Conservation (phyloP, 202 grass and related monocot species). For the Sporobolus alterniflorus region DNA sequence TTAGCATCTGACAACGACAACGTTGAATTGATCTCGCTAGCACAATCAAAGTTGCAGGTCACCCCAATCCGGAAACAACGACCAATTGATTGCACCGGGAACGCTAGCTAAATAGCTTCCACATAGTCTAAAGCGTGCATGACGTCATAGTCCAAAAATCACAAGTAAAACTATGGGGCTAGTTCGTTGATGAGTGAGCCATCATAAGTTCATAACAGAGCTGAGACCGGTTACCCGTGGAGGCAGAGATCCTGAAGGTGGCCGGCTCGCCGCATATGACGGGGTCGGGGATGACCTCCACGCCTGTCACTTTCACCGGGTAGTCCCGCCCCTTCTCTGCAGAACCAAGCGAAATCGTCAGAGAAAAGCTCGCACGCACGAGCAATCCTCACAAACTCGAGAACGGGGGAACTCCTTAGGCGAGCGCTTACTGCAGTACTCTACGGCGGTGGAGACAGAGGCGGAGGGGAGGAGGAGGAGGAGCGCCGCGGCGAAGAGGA, state of each 20-base stretch:
- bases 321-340: constrained; percentile 65
- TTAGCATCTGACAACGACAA: background rate
- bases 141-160: background rate
- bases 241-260: constrained; percentile 91
- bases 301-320: constrained; percentile 72
- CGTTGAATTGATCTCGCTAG: background rate
- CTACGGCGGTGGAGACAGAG: constrained; percentile 33
- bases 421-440: constrained; percentile 59
- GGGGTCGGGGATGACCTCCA: constrained; percentile 78
- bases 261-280: constrained; percentile 62
- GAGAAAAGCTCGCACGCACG: background rate
- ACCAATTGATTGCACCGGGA: background rate
- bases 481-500: constrained; percentile 6
- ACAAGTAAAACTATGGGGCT: background rate
- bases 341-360: background rate
- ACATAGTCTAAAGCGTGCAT: background rate
- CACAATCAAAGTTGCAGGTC: background rate
- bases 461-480: constrained; percentile 26
- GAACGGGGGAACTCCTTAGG: background rate
- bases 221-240: constrained; percentile 51
- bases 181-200: background rate
- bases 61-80: background rate
- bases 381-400: background rate
- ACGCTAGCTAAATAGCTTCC: background rate
- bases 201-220: background rate